phyloP scores from a whole-genome alignment of 2,329 filamentous ascomycete genomes.

The Diaporthe aspalathi region DNA sequence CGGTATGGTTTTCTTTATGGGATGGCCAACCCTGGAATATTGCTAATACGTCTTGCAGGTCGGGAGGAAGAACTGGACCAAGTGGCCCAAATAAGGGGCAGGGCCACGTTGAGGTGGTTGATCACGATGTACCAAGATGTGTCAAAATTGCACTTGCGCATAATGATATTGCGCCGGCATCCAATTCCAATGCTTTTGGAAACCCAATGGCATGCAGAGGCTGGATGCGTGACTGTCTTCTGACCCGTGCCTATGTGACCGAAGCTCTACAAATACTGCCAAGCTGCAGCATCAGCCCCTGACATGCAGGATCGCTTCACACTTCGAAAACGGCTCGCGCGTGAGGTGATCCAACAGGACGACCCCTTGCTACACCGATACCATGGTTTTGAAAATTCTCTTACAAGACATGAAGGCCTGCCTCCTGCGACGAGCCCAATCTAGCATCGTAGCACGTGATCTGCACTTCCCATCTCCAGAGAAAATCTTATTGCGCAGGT shows the following conservation, averaged over 20 bases:
- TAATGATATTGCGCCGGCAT: background rate
- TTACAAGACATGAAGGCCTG: background rate
- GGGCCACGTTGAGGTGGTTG: background rate
- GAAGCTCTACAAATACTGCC: background rate
- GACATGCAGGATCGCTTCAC: conserved; percentile 2
- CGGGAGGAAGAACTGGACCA: conserved; percentile 67
- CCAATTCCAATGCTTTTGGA: background rate
- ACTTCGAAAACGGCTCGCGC: background rate
- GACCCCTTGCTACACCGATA: background rate
- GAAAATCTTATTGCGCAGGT: conserved; percentile 3
- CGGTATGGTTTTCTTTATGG: conserved; percentile 66
- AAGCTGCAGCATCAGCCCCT: background rate
- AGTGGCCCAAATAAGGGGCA: conserved; percentile 65
- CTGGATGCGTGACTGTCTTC: background rate
- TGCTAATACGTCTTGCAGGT: conserved; percentile 57
- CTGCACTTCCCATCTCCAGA: background rate
- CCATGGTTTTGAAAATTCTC: too few species aligned
- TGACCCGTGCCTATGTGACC: background rate
- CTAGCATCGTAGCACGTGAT: conserved; percentile 36
- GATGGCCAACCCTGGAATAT: background rate
- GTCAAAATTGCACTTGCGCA: background rate
- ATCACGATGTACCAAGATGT: conserved; percentile 27
- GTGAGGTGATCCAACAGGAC: background rate
- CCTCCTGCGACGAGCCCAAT: background rate
- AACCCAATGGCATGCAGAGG: background rate